Conservation (phyloP, 768 basidiomycete genomes). For the Kwoniella sp. region DNA sequence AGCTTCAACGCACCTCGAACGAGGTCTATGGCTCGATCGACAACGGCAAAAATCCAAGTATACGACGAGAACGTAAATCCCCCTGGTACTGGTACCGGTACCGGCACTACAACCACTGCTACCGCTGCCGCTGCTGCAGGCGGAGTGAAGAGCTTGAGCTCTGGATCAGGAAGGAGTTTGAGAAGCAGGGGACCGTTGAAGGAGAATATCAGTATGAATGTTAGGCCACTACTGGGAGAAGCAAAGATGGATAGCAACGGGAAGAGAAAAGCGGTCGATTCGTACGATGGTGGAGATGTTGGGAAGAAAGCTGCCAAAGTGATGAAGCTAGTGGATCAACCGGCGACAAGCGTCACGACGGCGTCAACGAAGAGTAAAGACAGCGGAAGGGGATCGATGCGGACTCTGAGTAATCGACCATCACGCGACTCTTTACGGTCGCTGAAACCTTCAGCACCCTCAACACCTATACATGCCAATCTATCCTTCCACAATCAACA, state of each 20-base stretch:
- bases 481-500: neutral
- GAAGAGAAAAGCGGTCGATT: constrained; percentile 6
- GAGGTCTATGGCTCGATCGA: constrained; percentile 17
- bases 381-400: neutral
- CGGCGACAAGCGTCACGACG: too few species aligned
- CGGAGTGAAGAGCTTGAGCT: neutral
- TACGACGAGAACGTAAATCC: constrained; percentile 17
- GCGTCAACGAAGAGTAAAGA: too few species aligned
- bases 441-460: neutral
- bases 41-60: constrained; percentile 2
- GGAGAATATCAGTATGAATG: constrained; percentile 16
- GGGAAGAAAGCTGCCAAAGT: constrained; percentile 3
- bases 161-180: constrained; percentile 9
- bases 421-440: constrained; percentile 9
- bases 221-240: neutral
- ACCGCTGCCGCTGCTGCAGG: neutral
- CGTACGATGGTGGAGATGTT: neutral
- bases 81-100: neutral
- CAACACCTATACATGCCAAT: constrained; percentile 1
- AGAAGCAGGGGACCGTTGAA: constrained; percentile 18
- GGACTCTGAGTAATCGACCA: neutral
- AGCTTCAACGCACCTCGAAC: constrained; percentile 9
- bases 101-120: neutral
- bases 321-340: constrained; percentile 9
- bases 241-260: neutral